A percentile compares a stretch with the other conserved stretches of the same genome.
phyloP scores from a whole-genome alignment of 208 protist species.

The Willaertia magna region DNA sequence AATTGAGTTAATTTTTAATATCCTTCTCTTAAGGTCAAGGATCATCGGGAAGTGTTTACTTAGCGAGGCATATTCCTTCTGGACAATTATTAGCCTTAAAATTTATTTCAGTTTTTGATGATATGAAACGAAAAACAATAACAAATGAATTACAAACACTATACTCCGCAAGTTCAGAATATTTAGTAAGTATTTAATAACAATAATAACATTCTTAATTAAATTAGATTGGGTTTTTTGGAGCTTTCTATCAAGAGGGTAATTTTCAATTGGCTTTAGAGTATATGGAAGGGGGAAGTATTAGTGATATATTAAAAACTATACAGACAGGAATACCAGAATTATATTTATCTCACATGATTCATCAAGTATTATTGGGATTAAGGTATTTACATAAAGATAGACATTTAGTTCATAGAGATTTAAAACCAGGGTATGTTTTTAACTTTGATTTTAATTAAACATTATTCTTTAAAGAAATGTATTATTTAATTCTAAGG shows the following conservation, averaged over 20 bases:
- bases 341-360: conserved; percentile 6
- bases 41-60: background rate
- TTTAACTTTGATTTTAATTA: too few species aligned
- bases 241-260: background rate
- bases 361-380: conserved; percentile 45
- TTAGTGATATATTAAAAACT: background rate
- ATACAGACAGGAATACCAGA: conserved; percentile 17
- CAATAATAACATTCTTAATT: background rate
- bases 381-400: conserved; percentile 66
- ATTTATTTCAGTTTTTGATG: background rate
- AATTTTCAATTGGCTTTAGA: background rate
- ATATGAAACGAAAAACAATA: background rate
- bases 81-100: background rate
- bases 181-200: background rate
- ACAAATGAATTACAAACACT: background rate
- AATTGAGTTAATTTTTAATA: too few species aligned
- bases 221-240: background rate
- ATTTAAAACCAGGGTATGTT: conserved; percentile 94
- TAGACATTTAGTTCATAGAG: conserved; percentile 78
- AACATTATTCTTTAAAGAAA: too few species aligned
- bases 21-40: too few species aligned
- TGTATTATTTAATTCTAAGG: conserved; percentile 67
- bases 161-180: background rate
- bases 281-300: background rate
- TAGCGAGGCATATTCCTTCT: background rate